Percentiles rank a stretch among this genome's conserved stretches.
Evolutionary conservation across 2,329 filamentous ascomycete species (phyloP).

Genomic region (Alternaria ventricosa): DNA sequence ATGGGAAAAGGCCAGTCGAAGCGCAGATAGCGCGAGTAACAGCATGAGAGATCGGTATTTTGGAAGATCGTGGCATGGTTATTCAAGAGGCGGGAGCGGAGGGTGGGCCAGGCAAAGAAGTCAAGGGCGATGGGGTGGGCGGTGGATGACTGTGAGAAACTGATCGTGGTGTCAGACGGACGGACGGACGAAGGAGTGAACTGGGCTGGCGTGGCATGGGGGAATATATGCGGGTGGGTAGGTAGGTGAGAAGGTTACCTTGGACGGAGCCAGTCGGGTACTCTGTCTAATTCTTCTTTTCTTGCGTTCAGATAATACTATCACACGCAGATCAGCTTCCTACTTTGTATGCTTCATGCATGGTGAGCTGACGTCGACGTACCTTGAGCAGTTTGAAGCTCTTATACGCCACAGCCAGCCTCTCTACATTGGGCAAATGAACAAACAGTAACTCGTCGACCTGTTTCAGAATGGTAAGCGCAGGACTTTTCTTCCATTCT

Average conservation of each 20-base stretch:
- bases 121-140: conserved; percentile 40
- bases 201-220: conserved; percentile 8
- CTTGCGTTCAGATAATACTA: conserved; percentile 43
- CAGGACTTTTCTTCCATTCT: conserved; percentile 40
- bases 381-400: conserved; percentile 44
- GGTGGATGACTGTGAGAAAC: conserved; percentile 27
- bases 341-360: not conserved
- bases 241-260: conserved; percentile 14
- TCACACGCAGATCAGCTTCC: not conserved
- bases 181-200: not conserved
- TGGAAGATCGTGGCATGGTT: conserved; percentile 32
- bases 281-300: conserved; percentile 31
- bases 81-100: conserved; percentile 37
- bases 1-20: conserved; percentile 45
- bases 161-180: not conserved
- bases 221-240: not conserved
- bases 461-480: conserved; percentile 35
- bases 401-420: conserved; percentile 40
- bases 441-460: conserved; percentile 40
- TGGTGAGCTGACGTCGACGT: not conserved
- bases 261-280: conserved; percentile 39
- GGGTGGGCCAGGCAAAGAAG: conserved; percentile 44
- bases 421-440: conserved; percentile 30
- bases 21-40: conserved; percentile 34
- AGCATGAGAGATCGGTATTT: conserved; percentile 23